phyloP scores from a whole-genome alignment of 2,329 filamentous ascomycete species.

The Colletotrichum incanum region DNA sequence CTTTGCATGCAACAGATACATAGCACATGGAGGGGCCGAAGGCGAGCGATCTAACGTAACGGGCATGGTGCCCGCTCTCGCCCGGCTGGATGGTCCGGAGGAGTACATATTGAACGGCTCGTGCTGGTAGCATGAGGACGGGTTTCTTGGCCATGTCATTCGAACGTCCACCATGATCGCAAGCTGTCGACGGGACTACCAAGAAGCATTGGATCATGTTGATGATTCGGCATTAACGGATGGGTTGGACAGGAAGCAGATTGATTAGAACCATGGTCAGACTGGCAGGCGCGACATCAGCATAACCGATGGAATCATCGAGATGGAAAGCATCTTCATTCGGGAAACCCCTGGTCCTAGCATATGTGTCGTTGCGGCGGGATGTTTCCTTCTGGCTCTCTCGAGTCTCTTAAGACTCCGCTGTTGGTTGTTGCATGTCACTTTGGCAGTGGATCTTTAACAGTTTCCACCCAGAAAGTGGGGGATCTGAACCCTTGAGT shows the following conservation, averaged over 20 bases:
- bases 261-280: background rate
- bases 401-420: background rate
- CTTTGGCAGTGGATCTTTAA: conserved; percentile 27
- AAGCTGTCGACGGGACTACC: background rate
- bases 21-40: conserved; percentile 11
- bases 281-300: background rate
- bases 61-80: conserved; percentile 29
- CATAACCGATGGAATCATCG: conserved; percentile 9
- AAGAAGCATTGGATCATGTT: background rate
- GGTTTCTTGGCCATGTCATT: background rate
- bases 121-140: conserved; percentile 6
- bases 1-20: conserved; percentile 38
- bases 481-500: conserved; percentile 9
- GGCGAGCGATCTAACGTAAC: conserved; percentile 34
- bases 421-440: conserved; percentile 39
- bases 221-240: conserved; percentile 22
- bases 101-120: conserved; percentile 21
- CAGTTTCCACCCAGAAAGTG: background rate
- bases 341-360: background rate
- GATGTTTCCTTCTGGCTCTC: background rate
- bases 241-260: conserved; percentile 8
- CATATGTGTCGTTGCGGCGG: background rate
- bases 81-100: conserved; percentile 8
- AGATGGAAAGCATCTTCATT: conserved; percentile 7
- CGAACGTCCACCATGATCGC: background rate